These are phyloP conservation scores for Quercus rubra DNA, from an alignment of 306 rosid species.

Conservation along the genomic window DNA sequence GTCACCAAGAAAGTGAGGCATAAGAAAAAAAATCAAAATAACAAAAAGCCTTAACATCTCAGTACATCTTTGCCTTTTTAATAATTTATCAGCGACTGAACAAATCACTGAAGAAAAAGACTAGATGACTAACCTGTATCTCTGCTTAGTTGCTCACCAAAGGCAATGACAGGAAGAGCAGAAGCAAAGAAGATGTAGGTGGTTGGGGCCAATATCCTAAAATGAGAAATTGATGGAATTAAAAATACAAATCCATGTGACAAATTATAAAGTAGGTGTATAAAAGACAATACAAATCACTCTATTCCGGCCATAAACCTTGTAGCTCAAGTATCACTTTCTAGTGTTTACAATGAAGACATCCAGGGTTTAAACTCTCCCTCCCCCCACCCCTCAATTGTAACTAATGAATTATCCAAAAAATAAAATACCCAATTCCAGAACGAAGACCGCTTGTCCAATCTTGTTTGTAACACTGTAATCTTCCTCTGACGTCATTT, in stretches of 20 bases:
- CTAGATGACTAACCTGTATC: conserved; percentile 54
- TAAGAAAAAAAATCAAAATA: neutral
- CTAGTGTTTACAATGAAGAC: no score
- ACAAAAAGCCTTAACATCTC: neutral
- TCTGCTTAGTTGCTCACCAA: conserved; percentile 65
- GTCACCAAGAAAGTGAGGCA: neutral
- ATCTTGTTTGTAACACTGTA: conserved; percentile 62
- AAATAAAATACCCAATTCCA: conserved; percentile 49
- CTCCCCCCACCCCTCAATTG: no score
- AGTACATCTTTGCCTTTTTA: no score
- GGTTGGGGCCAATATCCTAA: conserved; percentile 76
- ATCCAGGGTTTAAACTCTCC: no score
- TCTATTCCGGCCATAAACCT: conserved; percentile 44
- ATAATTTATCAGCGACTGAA: neutral
- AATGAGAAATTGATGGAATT: neutral
- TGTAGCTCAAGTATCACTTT: no score
- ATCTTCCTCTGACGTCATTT: conserved; percentile 58
- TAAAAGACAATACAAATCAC: conserved; percentile 20
- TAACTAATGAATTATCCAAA: no score
- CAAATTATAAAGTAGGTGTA: neutral
- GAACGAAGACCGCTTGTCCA: conserved; percentile 59
- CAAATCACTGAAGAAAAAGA: neutral
- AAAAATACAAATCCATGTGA: neutral
- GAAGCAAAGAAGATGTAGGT: conserved; percentile 78
- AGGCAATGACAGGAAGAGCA: conserved; percentile 80